phyloP scores from a whole-genome alignment of 2,329 filamentous ascomycete species.

The Trichoderma aggressivum region DNA sequence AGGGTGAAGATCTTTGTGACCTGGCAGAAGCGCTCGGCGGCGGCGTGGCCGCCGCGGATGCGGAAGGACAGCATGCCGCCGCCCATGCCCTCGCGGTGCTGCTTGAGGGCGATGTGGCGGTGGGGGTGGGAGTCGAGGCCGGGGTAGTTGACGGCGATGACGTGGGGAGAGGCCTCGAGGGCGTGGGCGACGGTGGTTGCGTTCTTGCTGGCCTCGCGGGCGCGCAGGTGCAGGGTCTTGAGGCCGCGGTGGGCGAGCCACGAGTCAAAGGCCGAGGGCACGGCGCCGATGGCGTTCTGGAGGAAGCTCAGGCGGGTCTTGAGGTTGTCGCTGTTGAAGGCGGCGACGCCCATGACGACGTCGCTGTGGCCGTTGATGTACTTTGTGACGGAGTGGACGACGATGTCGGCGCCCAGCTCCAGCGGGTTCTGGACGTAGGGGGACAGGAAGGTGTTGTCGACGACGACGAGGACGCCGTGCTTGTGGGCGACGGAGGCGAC shows the following conservation, averaged over 20 bases:
- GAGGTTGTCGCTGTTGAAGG: conserved; percentile 84
- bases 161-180: conserved; percentile 75
- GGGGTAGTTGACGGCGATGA: conserved; percentile 92
- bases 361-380: conserved; percentile 98
- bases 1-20: conserved; percentile 85
- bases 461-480: conserved; percentile 90
- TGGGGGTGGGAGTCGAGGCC: conserved; percentile 86
- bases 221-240: conserved; percentile 93
- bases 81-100: conserved; percentile 91
- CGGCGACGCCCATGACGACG: conserved; percentile 95
- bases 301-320: conserved; percentile 79
- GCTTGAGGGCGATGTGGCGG: conserved; percentile 76
- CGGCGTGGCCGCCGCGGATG: conserved; percentile 78
- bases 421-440: conserved; percentile 97
- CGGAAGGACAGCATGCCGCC: conserved; percentile 98
- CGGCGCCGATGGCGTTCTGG: conserved; percentile 94
- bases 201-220: conserved; percentile 78
- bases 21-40: conserved; percentile 91
- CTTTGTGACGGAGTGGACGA: conserved; percentile 96
- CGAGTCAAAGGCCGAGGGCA: conserved; percentile 92
- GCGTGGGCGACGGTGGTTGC: conserved; percentile 72
- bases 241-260: conserved; percentile 97
- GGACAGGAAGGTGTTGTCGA: conserved; percentile 97
- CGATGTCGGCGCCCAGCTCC: conserved; percentile 91
- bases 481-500: conserved; percentile 80